phyloP scores from a whole-genome alignment of 768 basidiomycete species.

The Daedaleopsis nitida region DNA sequence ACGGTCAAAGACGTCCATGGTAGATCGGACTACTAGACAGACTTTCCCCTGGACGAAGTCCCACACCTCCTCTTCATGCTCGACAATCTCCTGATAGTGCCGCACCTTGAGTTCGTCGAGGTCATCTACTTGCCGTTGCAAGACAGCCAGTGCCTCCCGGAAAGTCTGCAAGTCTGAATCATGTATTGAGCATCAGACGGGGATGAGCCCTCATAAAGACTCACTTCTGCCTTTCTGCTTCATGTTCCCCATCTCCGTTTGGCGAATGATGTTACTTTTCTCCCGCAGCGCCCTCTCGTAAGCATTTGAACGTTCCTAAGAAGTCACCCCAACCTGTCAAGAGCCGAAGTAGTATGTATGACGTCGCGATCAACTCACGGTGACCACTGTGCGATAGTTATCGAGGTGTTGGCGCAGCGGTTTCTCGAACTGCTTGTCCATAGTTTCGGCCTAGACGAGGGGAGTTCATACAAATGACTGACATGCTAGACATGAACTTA shows the following conservation, averaged over 20 bases:
- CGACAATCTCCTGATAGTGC: slow-evolving; percentile 87
- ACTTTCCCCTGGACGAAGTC: slow-evolving; percentile 87
- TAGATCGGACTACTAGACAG: slow-evolving; percentile 83
- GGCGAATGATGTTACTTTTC: slow-evolving; percentile 81
- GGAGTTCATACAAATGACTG: not conserved
- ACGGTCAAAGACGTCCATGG: slow-evolving; percentile 90
- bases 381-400: slow-evolving; percentile 71
- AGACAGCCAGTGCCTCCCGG: slow-evolving; percentile 74
- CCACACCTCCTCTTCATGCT: slow-evolving; percentile 97
- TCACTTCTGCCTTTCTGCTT: slow-evolving; percentile 83
- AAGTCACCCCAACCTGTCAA: not conserved
- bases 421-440: slow-evolving; percentile 88
- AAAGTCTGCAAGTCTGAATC: slow-evolving; percentile 86
- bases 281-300: slow-evolving; percentile 84
- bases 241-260: slow-evolving; percentile 84
- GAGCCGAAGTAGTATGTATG: not conserved
- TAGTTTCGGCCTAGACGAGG: slow-evolving; percentile 67
- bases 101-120: slow-evolving; percentile 81
- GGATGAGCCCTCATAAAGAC: slow-evolving; percentile 27
- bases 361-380: slow-evolving; percentile 43
- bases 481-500: slow-evolving; percentile 38
- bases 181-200: not conserved
- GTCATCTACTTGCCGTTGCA: slow-evolving; percentile 91
- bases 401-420: slow-evolving; percentile 86
- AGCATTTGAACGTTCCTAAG: slow-evolving; percentile 77